Conservation (phyloP, 306 rosid genomes). For the Malus sieversii region DNA sequence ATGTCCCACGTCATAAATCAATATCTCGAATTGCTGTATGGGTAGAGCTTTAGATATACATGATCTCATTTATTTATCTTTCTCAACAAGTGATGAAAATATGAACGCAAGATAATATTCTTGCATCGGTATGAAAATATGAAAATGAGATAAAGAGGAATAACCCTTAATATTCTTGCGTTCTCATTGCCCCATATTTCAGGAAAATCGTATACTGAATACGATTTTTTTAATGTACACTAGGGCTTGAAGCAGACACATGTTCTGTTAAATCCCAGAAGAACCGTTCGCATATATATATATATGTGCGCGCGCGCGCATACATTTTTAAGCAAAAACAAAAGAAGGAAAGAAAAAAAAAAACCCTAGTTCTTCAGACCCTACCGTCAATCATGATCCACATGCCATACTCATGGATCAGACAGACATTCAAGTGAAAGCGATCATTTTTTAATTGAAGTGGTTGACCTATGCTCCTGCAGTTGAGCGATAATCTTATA, state of each 20-base stretch:
- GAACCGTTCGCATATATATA: no score
- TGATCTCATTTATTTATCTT: no score
- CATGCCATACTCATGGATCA: background rate
- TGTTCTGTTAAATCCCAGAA: background rate
- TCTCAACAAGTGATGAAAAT: background rate
- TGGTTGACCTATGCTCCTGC: constrained; percentile 3
- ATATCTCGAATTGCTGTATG: background rate
- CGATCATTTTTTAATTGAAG: background rate
- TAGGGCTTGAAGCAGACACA: background rate
- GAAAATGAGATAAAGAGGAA: background rate
- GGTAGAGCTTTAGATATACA: background rate
- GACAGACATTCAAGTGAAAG: background rate
- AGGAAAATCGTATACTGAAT: background rate
- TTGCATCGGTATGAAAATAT: background rate
- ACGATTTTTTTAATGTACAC: background rate
- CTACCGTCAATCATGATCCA: background rate
- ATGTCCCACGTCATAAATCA: background rate
- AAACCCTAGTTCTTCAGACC: background rate
- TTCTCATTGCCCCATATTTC: background rate
- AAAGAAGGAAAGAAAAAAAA: background rate
- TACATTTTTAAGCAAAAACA: background rate
- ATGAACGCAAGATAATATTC: no score
- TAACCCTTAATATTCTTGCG: background rate
- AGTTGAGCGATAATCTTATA: background rate
- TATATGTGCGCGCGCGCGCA: no score